Conservation (phyloP, 2,329 filamentous ascomycete genomes). For the Fusarium liriodendri region DNA sequence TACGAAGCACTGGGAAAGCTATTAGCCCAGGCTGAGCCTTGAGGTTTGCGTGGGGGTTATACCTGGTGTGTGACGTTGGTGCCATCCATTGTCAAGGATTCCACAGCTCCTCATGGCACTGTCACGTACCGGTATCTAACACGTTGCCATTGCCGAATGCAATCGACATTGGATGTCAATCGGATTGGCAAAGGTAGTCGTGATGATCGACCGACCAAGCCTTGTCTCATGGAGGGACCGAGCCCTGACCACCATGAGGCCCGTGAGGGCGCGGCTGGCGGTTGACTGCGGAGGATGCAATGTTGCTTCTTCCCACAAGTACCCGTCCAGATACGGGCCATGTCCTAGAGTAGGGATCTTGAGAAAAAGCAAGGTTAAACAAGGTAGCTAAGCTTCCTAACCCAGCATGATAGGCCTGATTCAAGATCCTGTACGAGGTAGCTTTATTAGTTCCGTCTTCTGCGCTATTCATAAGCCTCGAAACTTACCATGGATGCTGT, state of each 20-base stretch:
- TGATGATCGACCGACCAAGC: conserved; percentile 43
- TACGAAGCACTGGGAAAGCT: conserved; percentile 13
- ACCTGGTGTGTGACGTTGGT: not conserved
- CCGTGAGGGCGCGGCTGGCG: conserved; percentile 34
- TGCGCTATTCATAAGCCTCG: not conserved
- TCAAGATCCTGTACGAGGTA: not conserved
- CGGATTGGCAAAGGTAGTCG: conserved; percentile 22
- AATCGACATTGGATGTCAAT: conserved; percentile 23
- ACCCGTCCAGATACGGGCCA: conserved; percentile 31
- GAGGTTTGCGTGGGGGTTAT: conserved; percentile 33
- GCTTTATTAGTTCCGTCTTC: not conserved
- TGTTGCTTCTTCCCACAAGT: conserved; percentile 19
- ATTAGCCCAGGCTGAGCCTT: conserved; percentile 20
- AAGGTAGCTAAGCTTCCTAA: not conserved
- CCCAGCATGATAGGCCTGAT: not conserved
- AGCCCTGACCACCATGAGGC: conserved; percentile 37
- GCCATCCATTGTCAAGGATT: not conserved
- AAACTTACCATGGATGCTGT: not conserved
- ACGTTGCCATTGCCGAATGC: conserved; percentile 23
- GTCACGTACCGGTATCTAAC: conserved; percentile 5
- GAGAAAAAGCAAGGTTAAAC: conserved; percentile 34
- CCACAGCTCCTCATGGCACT: not conserved
- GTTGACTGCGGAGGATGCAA: conserved; percentile 38
- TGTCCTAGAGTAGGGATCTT: conserved; percentile 14
- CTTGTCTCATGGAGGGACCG: conserved; percentile 35